Base-by-base conservation (phyloP, 768 basidiomycete genomes). In the Serpula lacrymans region DNA sequence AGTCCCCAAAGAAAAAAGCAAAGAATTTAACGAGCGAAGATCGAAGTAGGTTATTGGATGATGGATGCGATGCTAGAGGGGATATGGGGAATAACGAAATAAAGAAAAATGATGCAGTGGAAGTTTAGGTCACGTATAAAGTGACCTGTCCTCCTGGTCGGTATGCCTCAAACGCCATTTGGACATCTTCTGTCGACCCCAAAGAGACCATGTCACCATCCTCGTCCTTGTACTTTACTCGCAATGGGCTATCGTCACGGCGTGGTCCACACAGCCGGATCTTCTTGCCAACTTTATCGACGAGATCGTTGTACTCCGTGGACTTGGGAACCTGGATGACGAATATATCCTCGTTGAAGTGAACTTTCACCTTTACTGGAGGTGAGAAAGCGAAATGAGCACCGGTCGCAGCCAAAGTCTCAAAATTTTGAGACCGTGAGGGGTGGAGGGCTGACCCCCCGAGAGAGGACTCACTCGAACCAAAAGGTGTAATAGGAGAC, bases 281-380 rank as follows among this genome's bases (percentile, higher is more conserved):
- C 77, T 97, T 98, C 67, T 82, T 82, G 24, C 87, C 84, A 2
- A 98, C 90, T 58, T 84, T 86, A 61, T 92, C 87, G 38, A 94
- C 85, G 38, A 98, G 72, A 31, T 92, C 88, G 38, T 68, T 71
- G 62, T 84, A 94, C 58, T 87, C 81, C 24, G 88, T 89, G 46
- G 71, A 64, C 46, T 84, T 76, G 30, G 88, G 77, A 18, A 95
- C 90, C 63, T 91, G 87, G 43, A 97, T 88, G 47, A 95, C 86
- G 57, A 97, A 98, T 33, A 96, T 87, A 59, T 96, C 93, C 52
- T 94, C 88, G 54, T 90, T 82, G 69, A 87, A 97, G 61, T 89
- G 88, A 39, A 97, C 91, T 65, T 95, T 95, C 57, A 97, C 82
- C 58, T 93, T 90, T 30, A 97, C 83, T 9, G 83, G 76, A 4